Evolutionary conservation across 257 asterid genomes (phyloP).

Genomic region (Anisodus acutangulus): DNA sequence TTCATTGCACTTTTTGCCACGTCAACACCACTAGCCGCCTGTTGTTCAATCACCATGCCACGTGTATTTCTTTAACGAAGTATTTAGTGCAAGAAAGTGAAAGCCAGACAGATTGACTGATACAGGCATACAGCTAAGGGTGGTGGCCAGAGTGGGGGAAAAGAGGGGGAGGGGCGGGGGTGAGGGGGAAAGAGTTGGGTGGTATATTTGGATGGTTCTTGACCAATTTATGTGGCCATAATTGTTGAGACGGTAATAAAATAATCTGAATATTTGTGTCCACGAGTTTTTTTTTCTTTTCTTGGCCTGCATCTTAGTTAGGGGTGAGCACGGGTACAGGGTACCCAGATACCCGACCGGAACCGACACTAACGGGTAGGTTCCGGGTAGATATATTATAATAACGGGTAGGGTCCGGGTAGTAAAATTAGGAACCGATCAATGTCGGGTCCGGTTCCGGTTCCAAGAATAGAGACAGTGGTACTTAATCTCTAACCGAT

Average conservation of each 20-base stretch:
- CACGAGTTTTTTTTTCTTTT: not conserved
- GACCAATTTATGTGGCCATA: conserved; percentile 6
- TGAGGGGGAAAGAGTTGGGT: not conserved
- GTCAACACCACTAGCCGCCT: conserved; percentile 22
- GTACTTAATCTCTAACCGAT: no score
- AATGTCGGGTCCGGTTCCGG: no score
- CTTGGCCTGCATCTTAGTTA: not conserved
- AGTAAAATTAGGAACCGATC: no score
- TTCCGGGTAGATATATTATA: no score
- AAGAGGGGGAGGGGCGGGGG: no score
- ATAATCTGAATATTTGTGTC: not conserved
- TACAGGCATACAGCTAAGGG: not conserved
- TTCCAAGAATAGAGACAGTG: no score
- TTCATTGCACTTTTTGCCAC: conserved; percentile 27
- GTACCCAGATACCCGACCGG: no score
- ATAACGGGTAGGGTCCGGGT: no score
- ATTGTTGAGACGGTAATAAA: conserved; percentile 1
- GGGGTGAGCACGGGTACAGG: no score
- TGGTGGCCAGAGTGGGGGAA: no score
- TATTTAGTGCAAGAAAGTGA: conserved; percentile 29
- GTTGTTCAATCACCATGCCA: not conserved
- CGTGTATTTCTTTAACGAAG: conserved; percentile 6
- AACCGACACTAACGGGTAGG: no score
- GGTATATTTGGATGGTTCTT: not conserved
- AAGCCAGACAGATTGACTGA: conserved; percentile 14